These are phyloP conservation scores for Pseudovirgaria hyperparasitica DNA, from an alignment of 2,329 filamentous ascomycete genomes.

Conservation along the genomic window DNA sequence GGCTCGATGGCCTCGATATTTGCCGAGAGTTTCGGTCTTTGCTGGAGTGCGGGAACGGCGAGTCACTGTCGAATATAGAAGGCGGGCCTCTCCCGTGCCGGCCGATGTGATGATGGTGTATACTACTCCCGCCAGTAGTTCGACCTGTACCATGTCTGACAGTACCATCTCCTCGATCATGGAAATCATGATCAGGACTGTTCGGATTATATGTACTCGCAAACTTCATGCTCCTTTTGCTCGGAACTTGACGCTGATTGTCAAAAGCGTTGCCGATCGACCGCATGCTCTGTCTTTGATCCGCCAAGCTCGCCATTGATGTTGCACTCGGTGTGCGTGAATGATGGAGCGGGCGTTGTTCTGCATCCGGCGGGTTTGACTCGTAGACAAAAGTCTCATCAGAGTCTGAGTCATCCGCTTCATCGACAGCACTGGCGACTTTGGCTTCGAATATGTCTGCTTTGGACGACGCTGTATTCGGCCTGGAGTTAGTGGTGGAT, in stretches of 20 bases:
- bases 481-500: slow-evolving; percentile 21
- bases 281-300: slow-evolving; percentile 41
- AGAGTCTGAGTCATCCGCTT: slow-evolving; percentile 91
- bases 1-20: slow-evolving; percentile 56
- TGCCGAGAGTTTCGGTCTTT: slow-evolving; percentile 53
- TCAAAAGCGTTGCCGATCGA: slow-evolving; percentile 59
- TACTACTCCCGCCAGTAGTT: slow-evolving; percentile 49
- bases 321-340: slow-evolving; percentile 91
- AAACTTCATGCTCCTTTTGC: slow-evolving; percentile 96
- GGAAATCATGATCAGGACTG: slow-evolving; percentile 33
- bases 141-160: slow-evolving; percentile 29
- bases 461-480: slow-evolving; percentile 66
- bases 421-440: slow-evolving; percentile 88
- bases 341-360: slow-evolving; percentile 53
- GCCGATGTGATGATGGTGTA: slow-evolving; percentile 69
- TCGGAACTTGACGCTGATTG: slow-evolving; percentile 46
- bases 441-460: slow-evolving; percentile 97
- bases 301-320: slow-evolving; percentile 58
- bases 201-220: slow-evolving; percentile 62
- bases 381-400: slow-evolving; percentile 99
- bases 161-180: slow-evolving; percentile 25
- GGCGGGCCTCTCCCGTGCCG: slow-evolving; percentile 62
- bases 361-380: slow-evolving; percentile 67
- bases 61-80: slow-evolving; percentile 44
- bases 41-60: slow-evolving; percentile 56